Evolutionary conservation across 179 eudicot species (phyloP).

Genomic region (Silene noctiflora): DNA sequence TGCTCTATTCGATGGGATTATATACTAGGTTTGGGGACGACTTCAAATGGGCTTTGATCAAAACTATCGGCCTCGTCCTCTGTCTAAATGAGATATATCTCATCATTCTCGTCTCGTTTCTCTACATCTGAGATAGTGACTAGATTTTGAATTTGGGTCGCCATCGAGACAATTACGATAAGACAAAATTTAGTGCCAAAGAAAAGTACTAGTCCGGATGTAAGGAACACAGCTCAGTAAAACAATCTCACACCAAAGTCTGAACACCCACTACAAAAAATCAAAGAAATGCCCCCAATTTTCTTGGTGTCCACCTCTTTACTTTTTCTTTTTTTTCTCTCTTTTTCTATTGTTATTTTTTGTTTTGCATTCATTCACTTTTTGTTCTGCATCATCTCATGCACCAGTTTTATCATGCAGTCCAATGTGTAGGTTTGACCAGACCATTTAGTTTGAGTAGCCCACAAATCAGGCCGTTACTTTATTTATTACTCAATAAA

Average conservation of each 20-base stretch:
- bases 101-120: not conserved
- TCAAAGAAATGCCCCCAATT: not conserved
- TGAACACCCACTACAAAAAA: conserved; percentile 13
- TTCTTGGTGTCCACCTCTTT: conserved; percentile 5
- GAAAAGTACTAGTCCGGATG: conserved; percentile 8
- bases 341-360: not conserved
- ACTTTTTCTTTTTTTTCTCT: conserved; percentile 15
- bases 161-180: not conserved
- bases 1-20: too few relatives aligned
- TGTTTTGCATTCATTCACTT: not conserved
- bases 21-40: too few relatives aligned
- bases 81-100: too few relatives aligned
- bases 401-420: conserved; percentile 12
- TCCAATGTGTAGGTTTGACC: conserved; percentile 57
- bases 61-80: too few relatives aligned
- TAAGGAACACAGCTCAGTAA: conserved; percentile 8
- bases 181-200: not conserved
- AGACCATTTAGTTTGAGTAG: conserved; percentile 31
- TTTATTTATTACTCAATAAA: conserved; percentile 20
- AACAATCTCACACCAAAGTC: conserved; percentile 18
- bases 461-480: conserved; percentile 34
- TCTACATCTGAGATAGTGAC: not conserved
- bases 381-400: conserved; percentile 12
- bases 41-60: too few relatives aligned
- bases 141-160: not conserved